Evolutionary conservation across 1,284 basidiomycete species (phyloP), one percentile per base, ranked within the genome.

Genomic region (Phellopilus nigrolimitatus): DNA sequence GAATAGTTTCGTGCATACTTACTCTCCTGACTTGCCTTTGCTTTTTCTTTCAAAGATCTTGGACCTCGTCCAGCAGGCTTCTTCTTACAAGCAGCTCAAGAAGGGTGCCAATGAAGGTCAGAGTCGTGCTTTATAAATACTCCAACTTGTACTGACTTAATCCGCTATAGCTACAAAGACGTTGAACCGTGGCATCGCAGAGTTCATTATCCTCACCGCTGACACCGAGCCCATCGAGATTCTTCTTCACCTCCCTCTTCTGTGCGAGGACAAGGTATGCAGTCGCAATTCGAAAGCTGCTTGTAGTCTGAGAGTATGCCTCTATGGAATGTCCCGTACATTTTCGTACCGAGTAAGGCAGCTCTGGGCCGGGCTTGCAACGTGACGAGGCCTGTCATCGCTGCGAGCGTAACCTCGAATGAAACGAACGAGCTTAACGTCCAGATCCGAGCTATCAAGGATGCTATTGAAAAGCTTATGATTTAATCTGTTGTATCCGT

Each of bases 161-260:
- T 19, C 45, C 17, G 25, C 15, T 37, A 8, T 15, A 84, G 89
- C 88, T 44, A 97, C 95, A 60, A 98, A 98, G 79, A 99, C 97
- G 21, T 80, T 99, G 59, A 99, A 99, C 72, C 91, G 97, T 66
- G 95, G 97, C 74, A 95, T 98, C 63, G 91, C 94, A 62, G 97
- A 99, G 73, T 92, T 99, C 73, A 95, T 99, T 71, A 84, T 99
- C 65, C 79, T 99, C 72, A 97, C 97, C 54, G 97, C 94, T 56
- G 93, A 97, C 65, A 95, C 95, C 41, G 95, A 99, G 71, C 95
- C 95, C 47, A 82, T 99, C 64, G 95, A 99, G 70, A 99, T 99
- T 67, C 75, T 99, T 45, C 82, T 99, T 59, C 97, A 99, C 71
- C 83, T 99, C 24, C 97, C 97, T 39, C 78, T 99, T 49, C 78